phyloP scores from a whole-genome alignment of 108 stramenopile species.

The Heterococcus sp. region DNA sequence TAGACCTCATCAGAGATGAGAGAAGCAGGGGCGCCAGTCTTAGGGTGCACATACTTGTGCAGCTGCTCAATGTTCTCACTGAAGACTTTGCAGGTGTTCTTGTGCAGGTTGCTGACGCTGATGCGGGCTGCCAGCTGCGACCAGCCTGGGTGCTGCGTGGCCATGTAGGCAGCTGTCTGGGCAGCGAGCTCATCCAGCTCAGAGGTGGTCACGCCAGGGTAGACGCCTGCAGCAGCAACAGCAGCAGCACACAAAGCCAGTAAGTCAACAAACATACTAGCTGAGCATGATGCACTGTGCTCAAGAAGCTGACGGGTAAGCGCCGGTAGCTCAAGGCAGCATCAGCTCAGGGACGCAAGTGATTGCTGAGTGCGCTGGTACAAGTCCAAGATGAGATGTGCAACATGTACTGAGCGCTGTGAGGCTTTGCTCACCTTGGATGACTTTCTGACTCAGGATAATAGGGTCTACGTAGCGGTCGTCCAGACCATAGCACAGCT shows the following conservation, averaged over 20 bases:
- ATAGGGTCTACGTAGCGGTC: constrained; percentile 46
- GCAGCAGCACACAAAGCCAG: constrained; percentile 28
- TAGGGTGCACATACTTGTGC: constrained; percentile 51
- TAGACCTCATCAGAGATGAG: constrained; percentile 74
- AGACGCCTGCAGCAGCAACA: too few species aligned
- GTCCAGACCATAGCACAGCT: constrained; percentile 55
- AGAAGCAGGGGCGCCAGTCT: constrained; percentile 44
- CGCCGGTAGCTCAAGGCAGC: too few species aligned
- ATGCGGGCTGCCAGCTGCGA: constrained; percentile 86
- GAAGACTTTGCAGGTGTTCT: constrained; percentile 71
- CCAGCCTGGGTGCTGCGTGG: constrained; percentile 89
- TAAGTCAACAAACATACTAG: too few species aligned
- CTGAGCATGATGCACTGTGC: too few species aligned
- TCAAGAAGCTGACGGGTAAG: too few species aligned
- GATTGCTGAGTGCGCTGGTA: too few species aligned
- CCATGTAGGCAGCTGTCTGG: constrained; percentile 82
- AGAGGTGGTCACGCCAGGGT: constrained; percentile 78
- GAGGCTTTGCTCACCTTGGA: too few species aligned
- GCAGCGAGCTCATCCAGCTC: constrained; percentile 92
- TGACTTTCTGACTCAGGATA: constrained; percentile 50
- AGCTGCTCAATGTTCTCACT: constrained; percentile 68
- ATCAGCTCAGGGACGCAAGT: too few species aligned
- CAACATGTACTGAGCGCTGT: too few species aligned
- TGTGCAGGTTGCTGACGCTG: constrained; percentile 75
- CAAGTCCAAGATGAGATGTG: too few species aligned